phyloP scores from a whole-genome alignment of 2,329 filamentous ascomycete genomes.

The Whalleya microplaca region DNA sequence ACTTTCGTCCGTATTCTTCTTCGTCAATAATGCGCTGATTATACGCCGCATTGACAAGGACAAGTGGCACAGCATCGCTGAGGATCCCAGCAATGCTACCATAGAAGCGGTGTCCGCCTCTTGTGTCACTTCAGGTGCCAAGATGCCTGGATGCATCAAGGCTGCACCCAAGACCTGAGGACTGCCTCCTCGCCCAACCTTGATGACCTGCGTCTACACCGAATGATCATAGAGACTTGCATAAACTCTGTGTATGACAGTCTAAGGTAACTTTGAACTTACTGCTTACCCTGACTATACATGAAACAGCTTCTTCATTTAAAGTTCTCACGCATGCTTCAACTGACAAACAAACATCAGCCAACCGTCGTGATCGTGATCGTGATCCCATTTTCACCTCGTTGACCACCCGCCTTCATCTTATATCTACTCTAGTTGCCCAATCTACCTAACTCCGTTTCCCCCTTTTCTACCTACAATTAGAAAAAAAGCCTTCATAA shows the following conservation, averaged over 20 bases:
- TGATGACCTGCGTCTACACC: not conserved
- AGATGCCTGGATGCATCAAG: slow-evolving; percentile 16
- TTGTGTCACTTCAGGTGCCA: slow-evolving; percentile 18
- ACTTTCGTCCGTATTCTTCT: not conserved
- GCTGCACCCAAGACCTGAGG: not conserved
- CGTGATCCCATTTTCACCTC: too few relatives aligned
- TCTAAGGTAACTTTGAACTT: too few relatives aligned
- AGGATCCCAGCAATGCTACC: not conserved
- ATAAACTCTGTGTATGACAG: too few relatives aligned
- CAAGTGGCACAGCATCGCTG: not conserved
- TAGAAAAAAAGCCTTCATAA: too few relatives aligned
- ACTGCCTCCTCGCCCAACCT: not conserved
- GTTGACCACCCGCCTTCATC: too few relatives aligned
- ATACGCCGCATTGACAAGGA: not conserved
- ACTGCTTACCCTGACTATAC: too few relatives aligned
- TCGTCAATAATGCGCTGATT: not conserved
- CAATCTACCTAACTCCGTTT: not conserved
- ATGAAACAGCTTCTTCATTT: too few relatives aligned
- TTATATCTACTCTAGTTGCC: too few relatives aligned
- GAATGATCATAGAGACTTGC: not conserved
- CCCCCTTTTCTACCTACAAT: too few relatives aligned
- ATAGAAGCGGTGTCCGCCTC: not conserved
- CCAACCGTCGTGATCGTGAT: too few relatives aligned
- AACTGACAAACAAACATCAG: too few relatives aligned
- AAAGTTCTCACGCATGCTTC: too few relatives aligned